Base-by-base conservation (phyloP, 495 filamentous ascomycete species). In the Aspergillus homomorphus region DNA sequence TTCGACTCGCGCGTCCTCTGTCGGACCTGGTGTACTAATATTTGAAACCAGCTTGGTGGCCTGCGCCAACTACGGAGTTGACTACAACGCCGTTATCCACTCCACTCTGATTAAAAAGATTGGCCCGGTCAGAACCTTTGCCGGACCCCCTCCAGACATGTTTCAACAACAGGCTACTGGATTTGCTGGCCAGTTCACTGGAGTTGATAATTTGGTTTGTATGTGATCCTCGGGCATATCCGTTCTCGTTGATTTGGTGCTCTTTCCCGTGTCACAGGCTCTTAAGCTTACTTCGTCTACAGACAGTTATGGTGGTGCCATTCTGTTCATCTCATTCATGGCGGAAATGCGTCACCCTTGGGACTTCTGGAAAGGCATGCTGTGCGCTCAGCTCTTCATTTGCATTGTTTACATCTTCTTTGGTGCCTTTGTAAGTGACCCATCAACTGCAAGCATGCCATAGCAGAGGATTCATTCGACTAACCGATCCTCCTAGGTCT, bases 241-340 rank as follows among this genome's bases (percentile, higher is more conserved):
- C n/a, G n/a, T n/a, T n/a, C n/a, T n/a, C n/a, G n/a, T n/a, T n/a
- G n/a, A n/a, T n/a, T n/a, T n/a, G n/a, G n/a, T n/a, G n/a, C n/a
- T n/a, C n/a, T n/a, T 9, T 19, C 15, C 14, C 2, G 18, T 18
- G 44, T 45, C n/a, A 45, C 15, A 45, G n/a, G n/a, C 41, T n/a
- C 3, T 12, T 43, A 12, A 1, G 3, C 44, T 19, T 16, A 19
- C 44, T 45, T 2, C 8, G 18, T 7, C 2, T 7, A 9, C 18
- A 45, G 44, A 45, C 44, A n/a, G 15, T 16, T 45, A 45, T 19
- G 44, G 44, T 19, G 44, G 44, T 45, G 44, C 44, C 44, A 45
- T 45, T 45, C 44, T 45, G 10, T 45, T 45, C 44, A n/a, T 45
- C 44, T 45, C 44, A 3, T 45, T 45, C 44, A 16, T 45, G 1